A percentile compares a stretch with the other conserved stretches of the same genome.
phyloP scores from a whole-genome alignment of 1,284 basidiomycete species.

The Vanrija sp. region DNA sequence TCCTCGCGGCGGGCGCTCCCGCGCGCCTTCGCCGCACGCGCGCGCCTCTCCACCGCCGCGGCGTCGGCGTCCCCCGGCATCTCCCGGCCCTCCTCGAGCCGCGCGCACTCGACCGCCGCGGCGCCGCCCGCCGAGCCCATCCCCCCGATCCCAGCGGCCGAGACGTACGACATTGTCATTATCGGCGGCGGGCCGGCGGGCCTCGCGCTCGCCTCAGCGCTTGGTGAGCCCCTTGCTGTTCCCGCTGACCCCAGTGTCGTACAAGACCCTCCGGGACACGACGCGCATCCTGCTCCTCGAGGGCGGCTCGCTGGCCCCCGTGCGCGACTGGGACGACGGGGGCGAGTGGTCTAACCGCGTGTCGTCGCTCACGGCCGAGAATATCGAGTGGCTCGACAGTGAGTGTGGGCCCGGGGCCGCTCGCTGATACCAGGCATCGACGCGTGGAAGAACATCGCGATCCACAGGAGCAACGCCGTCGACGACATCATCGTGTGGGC shows the following conservation, averaged over 20 bases:
- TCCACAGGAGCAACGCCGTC: constrained; percentile 64
- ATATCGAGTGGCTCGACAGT: constrained; percentile 73
- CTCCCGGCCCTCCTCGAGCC: background rate
- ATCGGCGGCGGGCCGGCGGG: constrained; percentile 93
- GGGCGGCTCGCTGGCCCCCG: constrained; percentile 66
- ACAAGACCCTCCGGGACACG: constrained; percentile 7
- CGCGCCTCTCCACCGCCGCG: background rate
- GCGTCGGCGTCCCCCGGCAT: background rate
- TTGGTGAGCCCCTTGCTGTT: constrained; percentile 57
- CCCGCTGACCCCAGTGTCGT: constrained; percentile 9
- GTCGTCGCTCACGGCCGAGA: constrained; percentile 79
- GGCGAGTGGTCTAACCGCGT: constrained; percentile 79
- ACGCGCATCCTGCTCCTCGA: constrained; percentile 65
- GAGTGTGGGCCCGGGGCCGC: constrained; percentile 20
- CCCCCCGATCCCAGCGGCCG: constrained; percentile 20
- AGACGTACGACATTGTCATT: constrained; percentile 74
- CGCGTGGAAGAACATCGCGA: constrained; percentile 75
- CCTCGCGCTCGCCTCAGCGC: constrained; percentile 78
- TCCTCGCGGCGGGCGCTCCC: background rate
- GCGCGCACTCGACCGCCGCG: background rate
- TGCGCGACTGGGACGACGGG: constrained; percentile 62
- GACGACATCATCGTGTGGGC: constrained; percentile 88
- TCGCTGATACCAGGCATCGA: constrained; percentile 62
- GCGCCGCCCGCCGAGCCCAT: background rate
- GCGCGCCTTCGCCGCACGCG: background rate